Evolutionary conservation across 495 filamentous ascomycete genomes (phyloP).

Genomic region (Cercophora samala): DNA sequence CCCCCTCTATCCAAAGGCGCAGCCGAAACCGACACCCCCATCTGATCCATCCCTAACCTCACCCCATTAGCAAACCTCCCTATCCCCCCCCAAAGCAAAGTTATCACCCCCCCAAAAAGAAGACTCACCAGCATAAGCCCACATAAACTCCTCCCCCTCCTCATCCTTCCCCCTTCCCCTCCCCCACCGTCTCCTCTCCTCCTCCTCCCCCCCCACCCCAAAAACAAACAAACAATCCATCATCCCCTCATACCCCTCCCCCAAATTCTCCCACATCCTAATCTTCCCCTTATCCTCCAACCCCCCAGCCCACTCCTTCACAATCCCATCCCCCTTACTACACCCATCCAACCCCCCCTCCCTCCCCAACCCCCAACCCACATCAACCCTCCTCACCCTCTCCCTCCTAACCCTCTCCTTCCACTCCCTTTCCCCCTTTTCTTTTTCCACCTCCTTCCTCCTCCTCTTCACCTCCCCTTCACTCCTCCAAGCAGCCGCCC

Average conservation of each 20-base stretch:
- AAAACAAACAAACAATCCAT: slow-evolving; percentile 4
- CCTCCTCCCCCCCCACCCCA: slow-evolving; percentile 26
- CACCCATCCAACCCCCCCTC: slow-evolving; percentile 20
- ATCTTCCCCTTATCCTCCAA: slow-evolving; percentile 24
- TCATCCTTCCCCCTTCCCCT: neutral
- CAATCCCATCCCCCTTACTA: slow-evolving; percentile 6
- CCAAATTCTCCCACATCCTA: slow-evolving; percentile 4
- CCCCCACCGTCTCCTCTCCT: slow-evolving; percentile 18
- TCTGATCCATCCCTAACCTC: neutral
- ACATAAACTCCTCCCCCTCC: slow-evolving; percentile 14
- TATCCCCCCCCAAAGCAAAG: neutral
- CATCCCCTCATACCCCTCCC: neutral
- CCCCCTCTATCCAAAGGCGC: neutral
- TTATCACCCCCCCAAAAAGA: too few species aligned
- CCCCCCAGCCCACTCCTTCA: slow-evolving; percentile 21
- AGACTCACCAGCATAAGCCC: slow-evolving; percentile 32
- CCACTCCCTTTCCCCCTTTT: slow-evolving; percentile 8
- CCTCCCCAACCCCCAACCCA: slow-evolving; percentile 15
- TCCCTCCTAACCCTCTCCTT: slow-evolving; percentile 8
- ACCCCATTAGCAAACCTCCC: neutral
- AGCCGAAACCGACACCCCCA: neutral
- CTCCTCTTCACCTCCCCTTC: slow-evolving; percentile 39
- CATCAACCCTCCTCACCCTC: slow-evolving; percentile 25
- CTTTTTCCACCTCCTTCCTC: slow-evolving; percentile 24
- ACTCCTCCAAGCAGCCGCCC: slow-evolving; percentile 22